Conservation (phyloP, 2,329 filamentous ascomycete genomes). For the Trichophyton schoenleinii region DNA sequence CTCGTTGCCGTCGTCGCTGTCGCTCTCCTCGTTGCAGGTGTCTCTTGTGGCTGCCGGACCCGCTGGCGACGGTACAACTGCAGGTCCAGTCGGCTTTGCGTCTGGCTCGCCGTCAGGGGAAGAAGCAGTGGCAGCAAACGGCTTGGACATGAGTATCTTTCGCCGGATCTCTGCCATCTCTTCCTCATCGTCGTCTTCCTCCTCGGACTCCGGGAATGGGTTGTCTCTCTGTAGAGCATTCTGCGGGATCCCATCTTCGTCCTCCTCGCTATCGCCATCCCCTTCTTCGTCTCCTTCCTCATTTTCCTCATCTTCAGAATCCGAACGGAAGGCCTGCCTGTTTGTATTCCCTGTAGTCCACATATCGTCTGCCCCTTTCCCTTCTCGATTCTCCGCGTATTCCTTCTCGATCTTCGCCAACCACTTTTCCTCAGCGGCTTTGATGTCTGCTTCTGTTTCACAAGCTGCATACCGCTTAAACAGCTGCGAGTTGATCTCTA, state of each 20-base stretch:
- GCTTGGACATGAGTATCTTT: conserved; percentile 81
- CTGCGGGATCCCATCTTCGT: conserved; percentile 35
- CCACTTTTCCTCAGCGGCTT: conserved; percentile 77
- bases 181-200: conserved; percentile 75
- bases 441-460: conserved; percentile 65
- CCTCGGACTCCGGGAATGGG: conserved; percentile 64
- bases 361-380: conserved; percentile 50
- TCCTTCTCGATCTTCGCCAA: conserved; percentile 80
- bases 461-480: conserved; percentile 78
- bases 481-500: conserved; percentile 77
- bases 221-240: conserved; percentile 50
- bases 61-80: conserved; percentile 37
- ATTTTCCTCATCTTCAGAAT: conserved; percentile 34
- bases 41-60: conserved; percentile 53
- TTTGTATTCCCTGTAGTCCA: conserved; percentile 92
- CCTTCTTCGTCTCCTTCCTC: neutral
- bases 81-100: neutral
- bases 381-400: conserved; percentile 65
- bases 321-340: conserved; percentile 39
- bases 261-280: conserved; percentile 22
- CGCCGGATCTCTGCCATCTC: conserved; percentile 87
- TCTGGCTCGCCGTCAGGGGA: conserved; percentile 30
- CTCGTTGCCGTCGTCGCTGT: conserved; percentile 55
- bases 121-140: conserved; percentile 45
- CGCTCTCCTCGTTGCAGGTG: conserved; percentile 52